A percentile compares a stretch with the other conserved stretches of the same genome.
phyloP scores from a whole-genome alignment of 1,284 basidiomycete genomes.

The Irpex lacteus region DNA sequence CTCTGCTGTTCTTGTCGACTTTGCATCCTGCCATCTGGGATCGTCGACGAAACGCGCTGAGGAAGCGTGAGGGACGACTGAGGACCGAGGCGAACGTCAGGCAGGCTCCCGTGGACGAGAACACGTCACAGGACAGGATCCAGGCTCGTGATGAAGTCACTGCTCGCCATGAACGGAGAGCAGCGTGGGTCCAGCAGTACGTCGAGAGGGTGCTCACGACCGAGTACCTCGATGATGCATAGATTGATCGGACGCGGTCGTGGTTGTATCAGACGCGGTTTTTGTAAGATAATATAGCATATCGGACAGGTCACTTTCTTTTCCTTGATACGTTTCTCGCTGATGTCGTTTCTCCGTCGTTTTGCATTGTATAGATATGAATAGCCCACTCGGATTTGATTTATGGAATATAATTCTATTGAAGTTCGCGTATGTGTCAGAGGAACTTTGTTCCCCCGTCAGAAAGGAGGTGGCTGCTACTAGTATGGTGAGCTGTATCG shows the following conservation, averaged over 20 bases:
- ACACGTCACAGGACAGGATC: constrained; percentile 26
- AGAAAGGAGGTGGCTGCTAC: too few relatives aligned
- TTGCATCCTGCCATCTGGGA: constrained; percentile 77
- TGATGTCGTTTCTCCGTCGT: background rate
- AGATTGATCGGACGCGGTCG: constrained; percentile 5
- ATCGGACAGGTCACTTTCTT: background rate
- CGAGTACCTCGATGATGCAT: constrained; percentile 68
- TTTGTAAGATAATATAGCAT: constrained; percentile 3
- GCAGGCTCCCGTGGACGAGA: constrained; percentile 28
- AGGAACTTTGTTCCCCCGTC: too few relatives aligned
- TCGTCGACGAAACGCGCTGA: constrained; percentile 55
- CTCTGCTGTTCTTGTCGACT: constrained; percentile 56
- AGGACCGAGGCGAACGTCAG: constrained; percentile 62
- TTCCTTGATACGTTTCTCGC: background rate
- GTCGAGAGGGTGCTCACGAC: constrained; percentile 59
- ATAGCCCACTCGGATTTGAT: background rate
- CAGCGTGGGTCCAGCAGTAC: constrained; percentile 64
- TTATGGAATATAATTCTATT: background rate
- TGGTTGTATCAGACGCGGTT: background rate
- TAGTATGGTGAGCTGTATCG: too few relatives aligned
- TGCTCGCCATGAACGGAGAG: constrained; percentile 47
- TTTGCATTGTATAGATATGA: background rate
- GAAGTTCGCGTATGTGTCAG: background rate
- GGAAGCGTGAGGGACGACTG: constrained; percentile 63
- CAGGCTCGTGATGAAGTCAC: constrained; percentile 39